A percentile compares a stretch with the other conserved stretches of the same genome.
Evolutionary conservation across 352 stramenopile species (phyloP).

Genomic region (Pythium sp.): DNA sequence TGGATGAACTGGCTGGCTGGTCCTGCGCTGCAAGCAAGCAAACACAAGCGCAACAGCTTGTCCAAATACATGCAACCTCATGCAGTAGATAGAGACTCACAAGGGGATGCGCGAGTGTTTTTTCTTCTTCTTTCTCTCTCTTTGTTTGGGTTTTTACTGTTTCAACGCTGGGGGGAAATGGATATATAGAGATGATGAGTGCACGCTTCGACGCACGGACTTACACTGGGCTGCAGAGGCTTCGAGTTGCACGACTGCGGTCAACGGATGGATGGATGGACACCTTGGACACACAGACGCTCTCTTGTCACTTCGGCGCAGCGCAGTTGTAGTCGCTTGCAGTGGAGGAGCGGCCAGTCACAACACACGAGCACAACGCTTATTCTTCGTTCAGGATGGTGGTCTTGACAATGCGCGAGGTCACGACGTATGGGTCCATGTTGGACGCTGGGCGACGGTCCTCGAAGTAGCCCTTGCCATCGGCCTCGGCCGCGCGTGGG

Average conservation of each 20-base stretch:
- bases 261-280: neutral
- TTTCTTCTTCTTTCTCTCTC: slow-evolving; percentile 6
- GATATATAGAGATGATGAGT: slow-evolving; percentile 12
- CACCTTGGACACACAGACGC: neutral
- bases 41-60: neutral
- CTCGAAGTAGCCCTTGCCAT: slow-evolving; percentile 94
- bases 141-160: slow-evolving; percentile 9
- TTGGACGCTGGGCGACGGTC: slow-evolving; percentile 97
- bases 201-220: neutral
- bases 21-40: neutral
- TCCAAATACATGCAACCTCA: neutral
- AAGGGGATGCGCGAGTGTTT: neutral
- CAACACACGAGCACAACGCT: neutral
- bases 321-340: neutral
- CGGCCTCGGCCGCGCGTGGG: slow-evolving; percentile 83
- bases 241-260: neutral
- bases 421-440: slow-evolving; percentile 98
- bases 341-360: neutral
- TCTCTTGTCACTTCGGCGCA: neutral
- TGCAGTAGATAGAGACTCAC: neutral
- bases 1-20: neutral
- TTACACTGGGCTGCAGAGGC: neutral
- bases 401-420: slow-evolving; percentile 95
- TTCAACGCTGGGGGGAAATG: slow-evolving; percentile 3
- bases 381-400: slow-evolving; percentile 86